phyloP scores from a whole-genome alignment of 176 grass and related monocot genomes.

The Areca catechu region DNA sequence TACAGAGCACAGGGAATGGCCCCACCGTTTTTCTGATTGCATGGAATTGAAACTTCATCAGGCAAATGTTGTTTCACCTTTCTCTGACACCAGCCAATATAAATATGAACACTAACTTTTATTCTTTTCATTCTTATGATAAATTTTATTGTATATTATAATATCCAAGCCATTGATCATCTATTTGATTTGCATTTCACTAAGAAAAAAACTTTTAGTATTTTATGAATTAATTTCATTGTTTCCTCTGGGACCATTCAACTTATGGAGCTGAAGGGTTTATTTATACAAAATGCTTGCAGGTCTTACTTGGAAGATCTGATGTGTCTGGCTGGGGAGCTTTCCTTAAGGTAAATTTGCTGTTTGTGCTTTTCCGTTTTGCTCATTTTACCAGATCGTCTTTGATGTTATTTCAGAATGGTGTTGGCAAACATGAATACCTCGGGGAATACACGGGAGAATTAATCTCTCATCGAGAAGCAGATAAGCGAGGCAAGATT shows the following conservation, averaged over 20 bases:
- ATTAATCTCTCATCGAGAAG: constrained; percentile 90
- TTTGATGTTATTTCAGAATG: constrained; percentile 51
- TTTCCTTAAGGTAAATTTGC: constrained; percentile 68
- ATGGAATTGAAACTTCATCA: no score
- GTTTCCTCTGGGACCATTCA: neutral
- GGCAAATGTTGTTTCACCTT: no score
- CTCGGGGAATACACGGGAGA: constrained; percentile 97
- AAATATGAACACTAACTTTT: no score
- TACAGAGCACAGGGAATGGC: no score
- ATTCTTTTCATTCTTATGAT: no score
- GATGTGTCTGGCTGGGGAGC: constrained; percentile 97
- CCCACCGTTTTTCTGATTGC: no score
- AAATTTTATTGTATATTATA: no score
- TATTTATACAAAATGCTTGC: neutral
- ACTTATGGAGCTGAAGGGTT: neutral
- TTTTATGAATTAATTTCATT: no score
- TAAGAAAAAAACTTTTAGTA: no score
- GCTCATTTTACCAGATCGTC: neutral
- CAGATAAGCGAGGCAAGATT: constrained; percentile 94
- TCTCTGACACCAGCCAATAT: no score
- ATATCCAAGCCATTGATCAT: no score
- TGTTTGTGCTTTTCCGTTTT: neutral
- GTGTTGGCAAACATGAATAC: constrained; percentile 90
- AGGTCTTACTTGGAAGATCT: constrained; percentile 93
- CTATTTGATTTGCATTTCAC: no score